A percentile compares a stretch with the other conserved stretches of the same genome.
Evolutionary conservation across 495 filamentous ascomycete genomes (phyloP).

Genomic region (Cladorrhinum samala): DNA sequence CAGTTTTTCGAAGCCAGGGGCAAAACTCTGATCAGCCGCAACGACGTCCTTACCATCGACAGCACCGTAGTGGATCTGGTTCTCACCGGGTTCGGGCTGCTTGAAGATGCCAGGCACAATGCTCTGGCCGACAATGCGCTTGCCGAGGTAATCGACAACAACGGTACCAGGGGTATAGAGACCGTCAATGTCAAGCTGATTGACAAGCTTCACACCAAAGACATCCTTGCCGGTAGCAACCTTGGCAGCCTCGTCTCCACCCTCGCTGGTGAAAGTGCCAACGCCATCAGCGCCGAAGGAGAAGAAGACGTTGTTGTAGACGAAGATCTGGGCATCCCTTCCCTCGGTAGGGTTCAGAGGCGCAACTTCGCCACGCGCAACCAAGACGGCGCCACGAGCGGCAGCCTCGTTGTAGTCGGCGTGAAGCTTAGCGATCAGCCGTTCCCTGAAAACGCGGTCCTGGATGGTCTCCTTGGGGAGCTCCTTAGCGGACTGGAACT

Average conservation of each 20-base stretch:
- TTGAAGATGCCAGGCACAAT: conserved; percentile 99
- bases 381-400: conserved; percentile 83
- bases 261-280: conserved; percentile 92
- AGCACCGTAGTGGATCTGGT: conserved; percentile 97
- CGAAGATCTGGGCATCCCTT: conserved; percentile 93
- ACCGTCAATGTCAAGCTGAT: conserved; percentile 91
- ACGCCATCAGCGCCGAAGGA: conserved; percentile 97
- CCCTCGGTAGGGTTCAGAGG: conserved; percentile 95
- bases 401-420: conserved; percentile 97
- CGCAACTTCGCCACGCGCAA: conserved; percentile 87
- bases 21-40: conserved; percentile 80
- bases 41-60: conserved; percentile 97
- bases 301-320: conserved; percentile 99
- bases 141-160: conserved; percentile 94
- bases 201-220: conserved; percentile 84
- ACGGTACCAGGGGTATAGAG: conserved; percentile 94
- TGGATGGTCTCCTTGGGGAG: conserved; percentile 88
- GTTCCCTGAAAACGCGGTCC: conserved; percentile 92
- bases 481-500: conserved; percentile 94
- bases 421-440: conserved; percentile 89
- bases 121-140: conserved; percentile 94
- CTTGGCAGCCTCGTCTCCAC: conserved; percentile 92
- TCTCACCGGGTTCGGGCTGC: conserved; percentile 92
- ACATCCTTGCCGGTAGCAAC: conserved; percentile 98
- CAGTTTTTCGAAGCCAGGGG: conserved; percentile 78